phyloP scores from a whole-genome alignment of 2,329 filamentous ascomycete species.

The Aspergillus uvarum region DNA sequence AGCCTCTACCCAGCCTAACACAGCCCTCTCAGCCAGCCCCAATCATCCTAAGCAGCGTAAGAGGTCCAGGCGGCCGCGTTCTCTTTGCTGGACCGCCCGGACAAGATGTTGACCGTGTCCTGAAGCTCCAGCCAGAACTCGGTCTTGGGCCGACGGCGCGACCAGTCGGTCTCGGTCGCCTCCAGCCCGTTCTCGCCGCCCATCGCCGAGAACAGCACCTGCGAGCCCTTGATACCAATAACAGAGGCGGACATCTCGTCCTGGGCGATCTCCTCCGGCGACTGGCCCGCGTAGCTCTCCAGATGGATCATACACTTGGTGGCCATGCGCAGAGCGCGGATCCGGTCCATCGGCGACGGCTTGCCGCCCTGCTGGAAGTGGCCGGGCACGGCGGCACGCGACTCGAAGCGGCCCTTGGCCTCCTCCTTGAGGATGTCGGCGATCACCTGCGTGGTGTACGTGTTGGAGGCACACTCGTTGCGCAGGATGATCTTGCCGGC shows the following conservation, averaged over 20 bases:
- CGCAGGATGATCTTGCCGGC: conserved; percentile 94
- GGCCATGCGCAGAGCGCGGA: conserved; percentile 83
- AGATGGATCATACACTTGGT: conserved; percentile 94
- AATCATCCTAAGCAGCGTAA: conserved; percentile 22
- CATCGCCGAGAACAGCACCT: conserved; percentile 84
- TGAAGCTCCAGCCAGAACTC: conserved; percentile 85
- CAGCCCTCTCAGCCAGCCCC: too few relatives aligned
- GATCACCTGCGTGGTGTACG: conserved; percentile 90
- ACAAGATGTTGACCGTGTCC: conserved; percentile 78
- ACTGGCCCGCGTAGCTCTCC: conserved; percentile 70
- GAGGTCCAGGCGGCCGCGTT: conserved; percentile 27
- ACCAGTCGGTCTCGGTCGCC: conserved; percentile 86
- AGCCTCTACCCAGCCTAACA: background rate
- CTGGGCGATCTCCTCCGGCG: conserved; percentile 65
- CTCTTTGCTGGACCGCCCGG: conserved; percentile 60
- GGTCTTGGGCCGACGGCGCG: conserved; percentile 75
- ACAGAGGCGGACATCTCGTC: conserved; percentile 75
- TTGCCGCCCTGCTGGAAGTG: conserved; percentile 94
- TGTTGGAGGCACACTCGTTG: conserved; percentile 88
- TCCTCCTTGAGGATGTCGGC: conserved; percentile 95
- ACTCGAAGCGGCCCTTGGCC: conserved; percentile 87
- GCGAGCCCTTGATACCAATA: conserved; percentile 88
- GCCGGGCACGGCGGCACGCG: conserved; percentile 84
- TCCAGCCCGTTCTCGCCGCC: conserved; percentile 65
- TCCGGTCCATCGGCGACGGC: conserved; percentile 93